Evolutionary conservation across 768 basidiomycete species (phyloP).

Genomic region (Boletus rufocinnamomeus): DNA sequence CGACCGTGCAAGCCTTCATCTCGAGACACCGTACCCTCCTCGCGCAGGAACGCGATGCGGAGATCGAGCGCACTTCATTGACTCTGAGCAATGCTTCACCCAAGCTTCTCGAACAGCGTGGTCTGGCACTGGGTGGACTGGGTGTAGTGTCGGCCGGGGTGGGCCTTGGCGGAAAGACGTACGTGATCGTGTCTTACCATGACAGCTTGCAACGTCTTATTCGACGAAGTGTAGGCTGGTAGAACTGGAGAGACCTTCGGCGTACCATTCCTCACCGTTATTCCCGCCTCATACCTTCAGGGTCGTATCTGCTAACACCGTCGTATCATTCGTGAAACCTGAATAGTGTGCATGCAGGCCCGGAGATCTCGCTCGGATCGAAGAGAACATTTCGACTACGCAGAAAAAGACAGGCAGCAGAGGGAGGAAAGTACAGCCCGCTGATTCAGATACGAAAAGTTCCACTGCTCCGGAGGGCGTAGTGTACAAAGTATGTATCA

Average conservation of each 20-base stretch:
- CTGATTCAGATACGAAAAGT: conserved; percentile 41
- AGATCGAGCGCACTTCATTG: conserved; percentile 77
- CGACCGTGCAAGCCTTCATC: conserved; percentile 57
- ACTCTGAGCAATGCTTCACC: conserved; percentile 81
- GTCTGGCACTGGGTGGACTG: conserved; percentile 75
- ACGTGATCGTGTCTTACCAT: conserved; percentile 16
- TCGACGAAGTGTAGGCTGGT: conserved; percentile 64
- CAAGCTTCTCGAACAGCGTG: conserved; percentile 85
- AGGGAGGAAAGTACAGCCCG: conserved; percentile 42
- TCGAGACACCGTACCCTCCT: conserved; percentile 68
- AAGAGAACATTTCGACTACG: conserved; percentile 58
- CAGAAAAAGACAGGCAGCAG: conserved; percentile 46
- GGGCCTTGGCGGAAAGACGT: conserved; percentile 94
- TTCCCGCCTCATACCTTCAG: conserved; percentile 90
- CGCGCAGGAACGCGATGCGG: conserved; percentile 74
- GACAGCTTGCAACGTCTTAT: conserved; percentile 10
- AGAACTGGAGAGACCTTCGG: conserved; percentile 81
- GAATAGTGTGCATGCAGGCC: conserved; percentile 47
- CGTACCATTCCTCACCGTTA: conserved; percentile 66
- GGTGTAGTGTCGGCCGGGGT: conserved; percentile 71
- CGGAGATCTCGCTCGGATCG: conserved; percentile 87
- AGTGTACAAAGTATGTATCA: conserved; percentile 68
- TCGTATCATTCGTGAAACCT: conserved; percentile 4
- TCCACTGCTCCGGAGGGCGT: conserved; percentile 66
- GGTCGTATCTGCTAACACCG: conserved; percentile 36